phyloP scores from a whole-genome alignment of 2,329 filamentous ascomycete species.

The Lecanicillium sp. region DNA sequence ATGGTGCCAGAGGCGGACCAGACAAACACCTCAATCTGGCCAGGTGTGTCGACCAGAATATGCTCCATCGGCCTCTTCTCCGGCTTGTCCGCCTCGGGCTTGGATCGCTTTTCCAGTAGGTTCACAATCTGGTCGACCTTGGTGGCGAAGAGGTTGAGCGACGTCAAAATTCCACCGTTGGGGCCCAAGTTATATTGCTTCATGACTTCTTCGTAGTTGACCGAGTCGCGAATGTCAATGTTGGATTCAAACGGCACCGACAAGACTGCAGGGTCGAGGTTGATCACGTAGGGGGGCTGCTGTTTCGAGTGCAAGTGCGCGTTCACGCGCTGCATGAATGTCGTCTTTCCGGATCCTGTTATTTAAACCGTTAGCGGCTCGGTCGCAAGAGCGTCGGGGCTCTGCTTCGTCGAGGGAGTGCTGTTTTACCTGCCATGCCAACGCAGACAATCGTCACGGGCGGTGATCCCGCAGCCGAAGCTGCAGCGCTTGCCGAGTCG shows the following conservation, averaged over 20 bases:
- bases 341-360: conserved; percentile 91
- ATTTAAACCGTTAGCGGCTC: conserved; percentile 4
- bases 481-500: conserved; percentile 20
- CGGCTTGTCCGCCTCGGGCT: conserved; percentile 52
- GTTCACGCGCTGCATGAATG: conserved; percentile 98
- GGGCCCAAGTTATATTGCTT: conserved; percentile 97
- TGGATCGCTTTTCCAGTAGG: conserved; percentile 81
- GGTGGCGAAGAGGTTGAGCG: conserved; percentile 91
- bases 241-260: conserved; percentile 93
- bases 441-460: conserved; percentile 86
- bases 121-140: conserved; percentile 94
- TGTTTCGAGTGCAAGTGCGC: conserved; percentile 78
- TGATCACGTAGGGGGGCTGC: conserved; percentile 86
- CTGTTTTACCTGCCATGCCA: conserved; percentile 76
- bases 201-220: conserved; percentile 99
- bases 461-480: conserved; percentile 26
- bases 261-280: conserved; percentile 91
- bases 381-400: background rate
- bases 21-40: conserved; percentile 97
- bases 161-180: conserved; percentile 94
- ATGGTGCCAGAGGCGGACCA: conserved; percentile 97
- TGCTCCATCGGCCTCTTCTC: conserved; percentile 62
- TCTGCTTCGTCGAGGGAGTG: background rate
- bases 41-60: conserved; percentile 90
- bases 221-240: conserved; percentile 96